phyloP scores from a whole-genome alignment of 805 yeast genomes.

The Candida sithepensis region DNA sequence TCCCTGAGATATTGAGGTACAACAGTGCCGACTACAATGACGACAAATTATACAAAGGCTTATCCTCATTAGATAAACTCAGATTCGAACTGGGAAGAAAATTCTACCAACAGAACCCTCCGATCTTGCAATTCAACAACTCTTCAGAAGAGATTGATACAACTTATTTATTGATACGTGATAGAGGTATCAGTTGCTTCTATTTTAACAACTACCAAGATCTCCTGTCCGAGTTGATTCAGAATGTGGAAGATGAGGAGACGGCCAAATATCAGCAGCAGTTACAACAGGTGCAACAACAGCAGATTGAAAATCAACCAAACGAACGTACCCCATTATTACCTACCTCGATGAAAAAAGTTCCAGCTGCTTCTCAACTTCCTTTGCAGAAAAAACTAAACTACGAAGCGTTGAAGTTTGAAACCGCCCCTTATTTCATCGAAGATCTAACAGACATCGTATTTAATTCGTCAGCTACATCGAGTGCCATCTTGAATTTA shows the following conservation, averaged over 20 bases:
- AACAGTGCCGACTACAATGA: constrained; percentile 15
- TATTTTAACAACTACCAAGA: constrained; percentile 31
- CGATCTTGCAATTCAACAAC: constrained; percentile 24
- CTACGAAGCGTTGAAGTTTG: constrained; percentile 15
- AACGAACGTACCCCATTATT: constrained; percentile 20
- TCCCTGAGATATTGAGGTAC: constrained; percentile 25
- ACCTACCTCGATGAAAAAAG: constrained; percentile 9
- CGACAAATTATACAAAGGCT: constrained; percentile 18
- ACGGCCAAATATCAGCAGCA: not conserved
- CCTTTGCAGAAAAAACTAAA: constrained; percentile 3
- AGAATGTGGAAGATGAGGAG: constrained; percentile 17
- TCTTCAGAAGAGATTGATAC: constrained; percentile 26
- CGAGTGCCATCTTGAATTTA: constrained; percentile 28
- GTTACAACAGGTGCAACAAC: not conserved
- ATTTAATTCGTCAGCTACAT: constrained; percentile 21
- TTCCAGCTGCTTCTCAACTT: not conserved
- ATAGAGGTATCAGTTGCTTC: constrained; percentile 33
- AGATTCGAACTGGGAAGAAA: constrained; percentile 23
- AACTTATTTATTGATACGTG: constrained; percentile 29
- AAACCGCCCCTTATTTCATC: constrained; percentile 24
- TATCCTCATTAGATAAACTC: constrained; percentile 20
- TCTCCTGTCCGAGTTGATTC: constrained; percentile 25
- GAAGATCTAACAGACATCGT: constrained; percentile 32
- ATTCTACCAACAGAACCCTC: constrained; percentile 23
- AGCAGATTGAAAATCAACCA: constrained; percentile 1